A percentile compares a stretch with the other conserved stretches of the same genome.
Evolutionary conservation across 148 eudicot genomes (phyloP).

Genomic region (Camellia lanceoleosa): DNA sequence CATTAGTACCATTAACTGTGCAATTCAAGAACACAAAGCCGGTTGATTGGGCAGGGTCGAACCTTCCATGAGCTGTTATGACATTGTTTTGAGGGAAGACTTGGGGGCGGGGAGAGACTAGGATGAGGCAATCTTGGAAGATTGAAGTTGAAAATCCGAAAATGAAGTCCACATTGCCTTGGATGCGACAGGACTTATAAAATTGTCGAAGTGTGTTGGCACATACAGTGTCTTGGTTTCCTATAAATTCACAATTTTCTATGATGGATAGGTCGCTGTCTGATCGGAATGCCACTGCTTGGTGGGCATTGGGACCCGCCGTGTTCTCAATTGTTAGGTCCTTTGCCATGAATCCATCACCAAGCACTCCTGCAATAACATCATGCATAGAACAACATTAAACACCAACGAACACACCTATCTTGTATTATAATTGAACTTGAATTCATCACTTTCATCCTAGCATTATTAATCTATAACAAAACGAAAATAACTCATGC

Average conservation of each 20-base stretch:
- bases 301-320: slow-evolving; percentile 71
- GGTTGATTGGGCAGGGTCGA: slow-evolving; percentile 68
- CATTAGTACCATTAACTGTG: slow-evolving; percentile 53
- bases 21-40: slow-evolving; percentile 69
- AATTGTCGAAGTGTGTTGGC: slow-evolving; percentile 73
- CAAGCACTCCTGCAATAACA: slow-evolving; percentile 49
- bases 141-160: slow-evolving; percentile 72
- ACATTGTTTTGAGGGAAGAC: slow-evolving; percentile 54
- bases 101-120: slow-evolving; percentile 56
- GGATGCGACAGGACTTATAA: slow-evolving; percentile 64
- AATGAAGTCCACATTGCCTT: slow-evolving; percentile 88
- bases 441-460: no score
- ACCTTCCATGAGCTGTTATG: slow-evolving; percentile 78
- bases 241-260: slow-evolving; percentile 75
- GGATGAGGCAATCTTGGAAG: slow-evolving; percentile 67
- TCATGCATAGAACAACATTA: not conserved
- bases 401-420: no score
- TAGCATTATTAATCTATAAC: no score
- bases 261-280: slow-evolving; percentile 71
- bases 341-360: slow-evolving; percentile 88
- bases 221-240: slow-evolving; percentile 92
- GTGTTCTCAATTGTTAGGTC: slow-evolving; percentile 76
- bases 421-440: no score
- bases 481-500: no score
- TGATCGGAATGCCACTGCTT: slow-evolving; percentile 81